phyloP scores from a whole-genome alignment of 108 stramenopile genomes.

The Hondaea fermentalgiana region DNA sequence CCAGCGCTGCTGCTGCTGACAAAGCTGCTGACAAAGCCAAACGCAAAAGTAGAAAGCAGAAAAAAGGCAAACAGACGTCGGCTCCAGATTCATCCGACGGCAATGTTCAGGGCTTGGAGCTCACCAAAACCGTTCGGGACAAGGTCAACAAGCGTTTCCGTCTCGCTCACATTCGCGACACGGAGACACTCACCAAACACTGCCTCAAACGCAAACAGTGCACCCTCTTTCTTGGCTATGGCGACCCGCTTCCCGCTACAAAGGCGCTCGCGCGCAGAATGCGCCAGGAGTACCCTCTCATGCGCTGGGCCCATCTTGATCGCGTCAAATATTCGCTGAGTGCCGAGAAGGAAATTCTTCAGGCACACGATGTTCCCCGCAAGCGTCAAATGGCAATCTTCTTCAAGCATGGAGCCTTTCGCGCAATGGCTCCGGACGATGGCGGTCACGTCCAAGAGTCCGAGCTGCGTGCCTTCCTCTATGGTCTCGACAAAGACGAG shows the following conservation, averaged over 20 bases:
- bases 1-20: background rate
- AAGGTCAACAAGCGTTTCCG: background rate
- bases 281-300: background rate
- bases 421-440: background rate
- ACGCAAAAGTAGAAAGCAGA: background rate
- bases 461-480: background rate
- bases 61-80: background rate
- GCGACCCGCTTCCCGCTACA: background rate
- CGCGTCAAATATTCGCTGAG: background rate
- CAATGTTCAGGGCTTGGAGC: background rate
- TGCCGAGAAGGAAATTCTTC: background rate
- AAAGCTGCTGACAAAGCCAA: background rate
- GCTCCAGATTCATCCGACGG: background rate
- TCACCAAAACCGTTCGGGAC: background rate
- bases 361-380: background rate
- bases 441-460: background rate
- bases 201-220: background rate
- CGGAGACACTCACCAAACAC: background rate
- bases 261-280: background rate
- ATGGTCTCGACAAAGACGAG: background rate
- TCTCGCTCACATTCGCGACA: background rate
- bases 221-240: background rate
- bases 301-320: background rate
- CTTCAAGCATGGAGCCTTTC: background rate
- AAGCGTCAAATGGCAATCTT: background rate